Conservation (phyloP, 495 filamentous ascomycete species). For the Peziza echinospora region DNA sequence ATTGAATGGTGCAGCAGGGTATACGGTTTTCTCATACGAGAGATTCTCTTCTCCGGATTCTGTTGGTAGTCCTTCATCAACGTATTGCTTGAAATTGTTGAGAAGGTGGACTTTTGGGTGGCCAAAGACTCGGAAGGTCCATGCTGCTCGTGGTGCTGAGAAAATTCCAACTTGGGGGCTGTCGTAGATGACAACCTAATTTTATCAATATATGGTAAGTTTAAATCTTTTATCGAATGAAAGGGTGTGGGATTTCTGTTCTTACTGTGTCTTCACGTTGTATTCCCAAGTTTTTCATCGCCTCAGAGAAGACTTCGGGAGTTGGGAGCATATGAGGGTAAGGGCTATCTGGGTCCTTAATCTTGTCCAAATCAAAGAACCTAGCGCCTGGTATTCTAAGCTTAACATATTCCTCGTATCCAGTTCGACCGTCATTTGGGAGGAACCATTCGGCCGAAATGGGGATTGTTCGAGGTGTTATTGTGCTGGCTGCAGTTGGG, state of each 20-base stretch:
- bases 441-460: slow-evolving; percentile 91
- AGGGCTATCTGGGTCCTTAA: slow-evolving; percentile 66
- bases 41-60: slow-evolving; percentile 35
- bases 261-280: slow-evolving; percentile 47
- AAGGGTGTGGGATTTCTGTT: too few species aligned
- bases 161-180: slow-evolving; percentile 74
- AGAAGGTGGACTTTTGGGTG: slow-evolving; percentile 76
- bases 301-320: slow-evolving; percentile 53
- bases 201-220: too few species aligned
- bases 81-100: slow-evolving; percentile 87
- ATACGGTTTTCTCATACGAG: slow-evolving; percentile 25
- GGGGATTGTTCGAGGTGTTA: slow-evolving; percentile 60
- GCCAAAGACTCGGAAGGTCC: slow-evolving; percentile 79
- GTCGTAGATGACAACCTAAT: slow-evolving; percentile 66
- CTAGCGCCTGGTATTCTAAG: slow-evolving; percentile 63
- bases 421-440: slow-evolving; percentile 71
- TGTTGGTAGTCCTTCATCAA: slow-evolving; percentile 53
- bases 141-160: slow-evolving; percentile 75
- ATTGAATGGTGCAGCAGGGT: slow-evolving; percentile 27
- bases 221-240: too few species aligned
- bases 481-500: slow-evolving; percentile 47
- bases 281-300: slow-evolving; percentile 76
- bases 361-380: slow-evolving; percentile 90
- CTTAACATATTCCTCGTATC: slow-evolving; percentile 50
- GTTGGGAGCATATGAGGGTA: slow-evolving; percentile 96